Base-by-base conservation (phyloP, 2,329 filamentous ascomycete species). In the Nemania diffusa region DNA sequence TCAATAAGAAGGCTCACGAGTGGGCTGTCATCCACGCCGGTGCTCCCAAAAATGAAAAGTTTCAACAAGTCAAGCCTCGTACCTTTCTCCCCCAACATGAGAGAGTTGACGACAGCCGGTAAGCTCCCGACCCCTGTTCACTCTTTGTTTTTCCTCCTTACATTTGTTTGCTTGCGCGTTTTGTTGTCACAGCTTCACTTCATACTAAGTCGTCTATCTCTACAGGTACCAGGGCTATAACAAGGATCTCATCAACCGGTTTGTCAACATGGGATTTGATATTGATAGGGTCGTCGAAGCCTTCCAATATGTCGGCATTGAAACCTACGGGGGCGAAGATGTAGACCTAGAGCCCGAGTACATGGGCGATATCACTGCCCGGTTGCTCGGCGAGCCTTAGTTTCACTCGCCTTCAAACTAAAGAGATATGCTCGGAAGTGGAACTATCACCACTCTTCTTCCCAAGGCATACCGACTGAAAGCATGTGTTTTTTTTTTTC, bases 241-340 rank as follows among this genome's bases (percentile, higher is more conserved):
- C 80, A 91, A 90, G 75, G 87, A 91, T 34, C 84, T 97, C 46
- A 88, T 98, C 71, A 90, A 96, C 75, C 87, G 91, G 4, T 98
- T 98, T 73, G 89, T 92, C 17, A 87, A 84, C 73, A 98, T 98
- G 95, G 95, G 95, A 11, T 98, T 98, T 74, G 90, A 93, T 64
- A 87, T 97, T 1, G 92, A 94, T 56, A 85, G 87, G n/a, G 93
- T 98, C 1, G 93, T 97, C 0, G 87, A 91, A 9, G 92, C 93
- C 0, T 97, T 97, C 75, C 85, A 91, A 59, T 92, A 87, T 68
- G 90, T 96, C 7, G 92, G 92, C 5, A 94, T 97, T 72, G 92
- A 95, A 69, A 87, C 88, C 20, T 93, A 91, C 72, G 87, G 86
- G 27, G 94, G 94, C 0, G 84, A 90, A 72, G 92, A 96, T 76